Base-by-base conservation (phyloP, 805 yeast genomes). In the Yarrowia sp. region DNA sequence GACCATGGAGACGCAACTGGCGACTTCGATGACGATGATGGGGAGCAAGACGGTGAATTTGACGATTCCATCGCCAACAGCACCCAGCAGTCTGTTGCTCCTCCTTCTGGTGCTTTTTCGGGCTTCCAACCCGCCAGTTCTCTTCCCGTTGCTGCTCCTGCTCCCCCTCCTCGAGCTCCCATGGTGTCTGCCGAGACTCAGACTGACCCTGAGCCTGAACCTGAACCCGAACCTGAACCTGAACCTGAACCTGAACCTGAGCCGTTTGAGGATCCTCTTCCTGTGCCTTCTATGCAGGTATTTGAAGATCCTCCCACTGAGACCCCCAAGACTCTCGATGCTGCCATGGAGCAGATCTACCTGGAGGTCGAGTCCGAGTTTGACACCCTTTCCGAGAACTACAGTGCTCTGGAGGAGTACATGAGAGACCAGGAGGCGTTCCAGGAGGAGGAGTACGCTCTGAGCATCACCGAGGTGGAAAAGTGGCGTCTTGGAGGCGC, bases 101-200 rank as follows among this genome's bases (percentile, higher is more conserved):
- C 9, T 4, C 46, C 50, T 12, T 36, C 49, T 12, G 12, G 40
- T 33, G 30, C 64, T 15, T 12, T 5, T 17, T 33, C 50, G 8
- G 47, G 47, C 24, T 58, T 58, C 24, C 30, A 30, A 19, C 50
- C 64, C 10, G 64, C 64, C 50, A 58, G 64, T 17, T n/a, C 50
- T 14, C 64, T 58, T 17, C 63, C 46, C 10, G 36, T 38, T 33
- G 47, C 61, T 24, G 30, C 30, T 24, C 30, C 30, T 1, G 30
- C 30, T 24, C 30, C 30, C 6, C 30, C 30, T 24, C 30, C 30
- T 20, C 12, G 33, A 19, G 64, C 50, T 43, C 64, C 50, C 14
- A 58, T 58, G 64, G 64, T 58, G n/a, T 30, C 50, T 3, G 9
- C 64, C 2, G 64, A 58, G 50, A 58, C 64, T 19, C 64, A 58